Percentiles rank a stretch among this genome's conserved stretches.
These are phyloP conservation scores for Syncephalastrum racemosum DNA, from an alignment of 371 early-diverging fungal genomes.

Conservation along the genomic window DNA sequence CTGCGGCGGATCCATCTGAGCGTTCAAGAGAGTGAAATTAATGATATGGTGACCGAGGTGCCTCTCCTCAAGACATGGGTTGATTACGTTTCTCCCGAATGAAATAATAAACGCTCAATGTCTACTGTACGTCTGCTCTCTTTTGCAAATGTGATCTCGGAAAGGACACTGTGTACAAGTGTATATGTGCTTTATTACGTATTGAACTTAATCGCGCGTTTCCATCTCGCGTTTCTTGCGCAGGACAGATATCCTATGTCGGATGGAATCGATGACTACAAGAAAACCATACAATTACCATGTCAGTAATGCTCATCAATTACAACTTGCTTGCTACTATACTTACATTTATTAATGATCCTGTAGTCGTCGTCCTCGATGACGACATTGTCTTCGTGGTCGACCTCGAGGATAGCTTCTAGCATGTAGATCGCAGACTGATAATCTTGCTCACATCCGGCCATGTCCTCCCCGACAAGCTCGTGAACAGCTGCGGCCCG, in stretches of 20 bases:
- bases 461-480: slow-evolving; percentile 54
- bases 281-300: slow-evolving; percentile 8
- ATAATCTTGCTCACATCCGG: slow-evolving; percentile 73
- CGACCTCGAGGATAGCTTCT: slow-evolving; percentile 66
- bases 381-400: slow-evolving; percentile 39
- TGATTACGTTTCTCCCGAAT: neutral
- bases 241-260: slow-evolving; percentile 40
- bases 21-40: slow-evolving; percentile 49
- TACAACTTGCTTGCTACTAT: too few species aligned
- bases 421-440: slow-evolving; percentile 80
- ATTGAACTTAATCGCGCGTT: neutral
- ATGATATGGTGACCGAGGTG: slow-evolving; percentile 40
- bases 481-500: slow-evolving; percentile 55
- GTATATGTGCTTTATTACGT: too few species aligned
- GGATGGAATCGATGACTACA: slow-evolving; percentile 50
- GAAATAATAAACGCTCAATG: neutral
- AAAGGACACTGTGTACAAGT: too few species aligned
- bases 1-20: slow-evolving; percentile 47
- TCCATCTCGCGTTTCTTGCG: slow-evolving; percentile 34
- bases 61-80: slow-evolving; percentile 20
- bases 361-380: slow-evolving; percentile 60
- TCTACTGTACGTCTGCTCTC: too few species aligned
- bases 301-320: neutral
- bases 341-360: slow-evolving; percentile 61
- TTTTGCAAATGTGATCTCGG: too few species aligned